A percentile compares a stretch with the other conserved stretches of the same genome.
Conservation (phyloP, 2,329 filamentous ascomycete genomes). For the Calonectria pauciramosa region DNA sequence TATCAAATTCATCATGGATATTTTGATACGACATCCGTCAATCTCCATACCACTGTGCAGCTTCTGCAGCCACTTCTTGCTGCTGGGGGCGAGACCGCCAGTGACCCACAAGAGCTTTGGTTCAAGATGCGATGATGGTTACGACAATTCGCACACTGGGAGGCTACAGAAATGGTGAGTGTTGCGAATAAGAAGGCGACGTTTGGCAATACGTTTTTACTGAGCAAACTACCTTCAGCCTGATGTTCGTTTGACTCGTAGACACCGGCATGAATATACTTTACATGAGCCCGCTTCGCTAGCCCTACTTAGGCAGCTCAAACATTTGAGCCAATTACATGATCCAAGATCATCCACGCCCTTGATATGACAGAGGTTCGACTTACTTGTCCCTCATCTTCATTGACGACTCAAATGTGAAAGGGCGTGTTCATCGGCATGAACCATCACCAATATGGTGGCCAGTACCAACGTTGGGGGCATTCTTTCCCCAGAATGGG, state of each 20-base stretch:
- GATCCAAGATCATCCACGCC: neutral
- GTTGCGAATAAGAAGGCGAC: neutral
- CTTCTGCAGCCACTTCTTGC: neutral
- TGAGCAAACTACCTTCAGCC: neutral
- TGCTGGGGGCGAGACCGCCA: neutral
- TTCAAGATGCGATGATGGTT: neutral
- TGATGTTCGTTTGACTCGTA: neutral
- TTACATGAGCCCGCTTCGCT: neutral
- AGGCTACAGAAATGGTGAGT: neutral
- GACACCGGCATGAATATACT: neutral
- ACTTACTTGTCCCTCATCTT: neutral
- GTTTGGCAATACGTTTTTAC: neutral
- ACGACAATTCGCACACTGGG: neutral
- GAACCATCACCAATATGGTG: neutral
- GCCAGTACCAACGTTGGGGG: neutral
- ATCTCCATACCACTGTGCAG: too few relatives aligned
- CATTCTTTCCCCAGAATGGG: neutral
- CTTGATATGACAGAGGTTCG: neutral
- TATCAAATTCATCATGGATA: neutral
- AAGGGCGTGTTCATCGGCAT: neutral
- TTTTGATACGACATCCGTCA: neutral
- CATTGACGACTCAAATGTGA: neutral
- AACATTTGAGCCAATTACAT: neutral
- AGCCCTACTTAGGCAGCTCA: neutral
- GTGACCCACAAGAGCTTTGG: neutral